phyloP scores from a whole-genome alignment of 2,329 filamentous ascomycete genomes.

The Hypoxylon rubiginosum region DNA sequence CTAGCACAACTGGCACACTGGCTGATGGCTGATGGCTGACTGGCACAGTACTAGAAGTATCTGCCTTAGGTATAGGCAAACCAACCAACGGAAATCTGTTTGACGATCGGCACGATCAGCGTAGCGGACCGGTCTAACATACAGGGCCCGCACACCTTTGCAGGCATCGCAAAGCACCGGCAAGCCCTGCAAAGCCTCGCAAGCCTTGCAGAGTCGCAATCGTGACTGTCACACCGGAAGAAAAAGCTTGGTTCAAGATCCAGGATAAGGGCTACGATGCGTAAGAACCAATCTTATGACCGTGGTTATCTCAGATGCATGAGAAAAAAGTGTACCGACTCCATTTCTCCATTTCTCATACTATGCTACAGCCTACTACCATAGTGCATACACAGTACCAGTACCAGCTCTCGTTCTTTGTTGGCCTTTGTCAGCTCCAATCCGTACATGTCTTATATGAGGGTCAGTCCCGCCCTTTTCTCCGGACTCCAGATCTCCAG shows the following conservation, averaged over 20 bases:
- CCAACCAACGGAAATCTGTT: conserved; percentile 26
- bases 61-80: background rate
- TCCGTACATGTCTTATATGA: conserved; percentile 33
- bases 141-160: background rate
- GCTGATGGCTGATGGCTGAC: no score
- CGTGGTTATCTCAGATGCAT: conserved; percentile 16
- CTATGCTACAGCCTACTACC: no score
- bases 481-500: conserved; percentile 34
- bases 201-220: conserved; percentile 28
- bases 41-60: no score
- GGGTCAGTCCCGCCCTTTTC: conserved; percentile 38
- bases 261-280: conserved; percentile 24
- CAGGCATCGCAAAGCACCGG: no score
- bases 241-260: conserved; percentile 42
- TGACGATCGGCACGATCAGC: conserved; percentile 31
- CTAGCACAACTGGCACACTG: background rate
- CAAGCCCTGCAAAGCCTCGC: conserved; percentile 17
- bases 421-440: conserved; percentile 33
- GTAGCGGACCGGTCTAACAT: background rate
- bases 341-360: conserved; percentile 18
- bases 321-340: conserved; percentile 27
- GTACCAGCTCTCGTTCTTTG: conserved; percentile 24
- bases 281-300: conserved; percentile 27
- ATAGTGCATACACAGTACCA: no score
- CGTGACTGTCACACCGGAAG: conserved; percentile 27